Conservation (phyloP, 495 filamentous ascomycete species). For the Penicillium manginii region DNA sequence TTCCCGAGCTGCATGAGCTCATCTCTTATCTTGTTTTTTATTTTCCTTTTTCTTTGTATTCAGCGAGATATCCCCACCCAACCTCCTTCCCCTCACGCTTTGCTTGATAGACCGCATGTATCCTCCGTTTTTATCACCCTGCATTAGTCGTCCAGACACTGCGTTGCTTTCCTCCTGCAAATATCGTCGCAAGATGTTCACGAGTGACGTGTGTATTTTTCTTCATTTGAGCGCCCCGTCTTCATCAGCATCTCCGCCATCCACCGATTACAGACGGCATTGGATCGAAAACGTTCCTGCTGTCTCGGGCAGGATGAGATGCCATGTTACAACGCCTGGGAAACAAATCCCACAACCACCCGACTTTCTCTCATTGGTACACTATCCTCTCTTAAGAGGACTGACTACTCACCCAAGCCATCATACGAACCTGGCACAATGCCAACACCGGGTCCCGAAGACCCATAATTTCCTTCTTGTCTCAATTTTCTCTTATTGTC, state of each 20-base stretch:
- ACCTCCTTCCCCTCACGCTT: constrained; percentile 9
- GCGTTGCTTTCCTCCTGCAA: constrained; percentile 20
- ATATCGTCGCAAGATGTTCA: constrained; percentile 35
- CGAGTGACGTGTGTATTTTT: constrained; percentile 45
- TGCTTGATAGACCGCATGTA: constrained; percentile 26
- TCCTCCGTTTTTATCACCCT: constrained; percentile 23
- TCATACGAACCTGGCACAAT: not conserved
- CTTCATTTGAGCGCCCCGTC: constrained; percentile 24
- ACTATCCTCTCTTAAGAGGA: not conserved
- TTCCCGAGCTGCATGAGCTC: not conserved
- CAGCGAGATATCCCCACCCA: constrained; percentile 27
- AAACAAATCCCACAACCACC: not conserved
- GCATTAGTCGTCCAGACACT: constrained; percentile 22
- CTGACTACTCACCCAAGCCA: not conserved
- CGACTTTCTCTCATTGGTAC: not conserved
- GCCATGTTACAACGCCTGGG: not conserved
- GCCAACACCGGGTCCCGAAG: not conserved
- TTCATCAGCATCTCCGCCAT: constrained; percentile 11
- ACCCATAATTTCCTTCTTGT: not conserved
- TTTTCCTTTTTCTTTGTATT: constrained; percentile 24
- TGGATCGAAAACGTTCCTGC: not conserved
- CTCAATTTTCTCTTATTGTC: not conserved
- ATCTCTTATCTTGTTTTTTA: constrained; percentile 22
- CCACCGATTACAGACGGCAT: not conserved
- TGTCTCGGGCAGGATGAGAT: not conserved